Evolutionary conservation across 139 green algal species (phyloP).

Genomic region (Chlamydomonas eustigma): DNA sequence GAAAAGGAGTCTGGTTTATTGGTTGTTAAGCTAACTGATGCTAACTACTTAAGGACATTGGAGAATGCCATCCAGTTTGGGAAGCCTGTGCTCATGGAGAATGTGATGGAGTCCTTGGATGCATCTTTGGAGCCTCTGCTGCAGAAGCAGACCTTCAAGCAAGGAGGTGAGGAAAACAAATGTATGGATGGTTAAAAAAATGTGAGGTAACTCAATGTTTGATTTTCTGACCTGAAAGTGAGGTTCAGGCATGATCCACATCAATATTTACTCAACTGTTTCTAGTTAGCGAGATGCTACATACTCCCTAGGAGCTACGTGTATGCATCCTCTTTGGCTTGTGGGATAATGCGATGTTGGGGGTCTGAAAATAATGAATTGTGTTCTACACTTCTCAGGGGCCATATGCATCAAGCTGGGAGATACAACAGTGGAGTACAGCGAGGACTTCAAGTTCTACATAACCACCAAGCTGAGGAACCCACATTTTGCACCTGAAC

Average conservation of each 20-base stretch:
- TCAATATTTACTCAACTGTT: no score
- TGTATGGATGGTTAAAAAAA: not conserved
- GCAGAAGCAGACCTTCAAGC: constrained; percentile 69
- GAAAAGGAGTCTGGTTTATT: constrained; percentile 62
- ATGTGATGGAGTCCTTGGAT: constrained; percentile 75
- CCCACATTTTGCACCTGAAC: constrained; percentile 78
- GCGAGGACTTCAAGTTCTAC: constrained; percentile 77
- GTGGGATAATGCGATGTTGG: no score
- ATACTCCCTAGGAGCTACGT: no score
- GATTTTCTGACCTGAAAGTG: not conserved
- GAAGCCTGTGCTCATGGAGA: constrained; percentile 79
- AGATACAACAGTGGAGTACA: constrained; percentile 74
- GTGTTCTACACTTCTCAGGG: constrained; percentile 30
- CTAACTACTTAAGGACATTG: constrained; percentile 70
- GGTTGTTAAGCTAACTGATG: constrained; percentile 74
- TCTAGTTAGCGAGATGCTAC: no score
- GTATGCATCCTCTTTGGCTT: no score
- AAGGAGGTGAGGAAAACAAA: constrained; percentile 27
- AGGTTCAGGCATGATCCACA: no score
- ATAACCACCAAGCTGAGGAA: constrained; percentile 87
- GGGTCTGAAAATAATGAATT: no score
- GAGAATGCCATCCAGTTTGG: constrained; percentile 79
- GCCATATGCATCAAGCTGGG: constrained; percentile 69
- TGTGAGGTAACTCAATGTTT: not conserved
- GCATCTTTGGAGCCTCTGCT: constrained; percentile 73